Evolutionary conservation across 192 early-diverging fungal species (phyloP).

Genomic region (Thamnidium elegans): DNA sequence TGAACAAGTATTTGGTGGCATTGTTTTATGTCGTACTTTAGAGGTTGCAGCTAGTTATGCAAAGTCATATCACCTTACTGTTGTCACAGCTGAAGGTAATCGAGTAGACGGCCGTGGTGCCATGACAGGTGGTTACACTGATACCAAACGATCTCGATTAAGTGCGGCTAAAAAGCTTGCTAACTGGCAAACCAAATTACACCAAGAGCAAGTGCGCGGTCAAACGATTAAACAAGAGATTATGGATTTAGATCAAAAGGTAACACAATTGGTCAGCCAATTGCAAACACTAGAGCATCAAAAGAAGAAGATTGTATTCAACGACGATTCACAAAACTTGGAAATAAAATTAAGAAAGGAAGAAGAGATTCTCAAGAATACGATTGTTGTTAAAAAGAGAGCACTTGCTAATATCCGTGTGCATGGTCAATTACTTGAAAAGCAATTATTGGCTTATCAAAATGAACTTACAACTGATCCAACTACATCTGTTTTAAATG

Average conservation of each 20-base stretch:
- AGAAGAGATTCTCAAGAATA: constrained; percentile 53
- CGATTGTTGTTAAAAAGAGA: constrained; percentile 45
- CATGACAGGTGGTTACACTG: constrained; percentile 86
- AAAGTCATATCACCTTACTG: constrained; percentile 69
- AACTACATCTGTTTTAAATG: constrained; percentile 38
- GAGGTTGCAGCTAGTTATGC: constrained; percentile 81
- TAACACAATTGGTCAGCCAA: constrained; percentile 57
- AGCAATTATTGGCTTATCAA: constrained; percentile 58
- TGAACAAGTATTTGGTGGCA: constrained; percentile 88
- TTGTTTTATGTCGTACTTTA: constrained; percentile 81
- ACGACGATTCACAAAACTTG: constrained; percentile 54
- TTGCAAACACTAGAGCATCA: constrained; percentile 56
- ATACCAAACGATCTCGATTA: constrained; percentile 69
- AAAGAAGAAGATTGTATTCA: constrained; percentile 49
- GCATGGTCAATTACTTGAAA: constrained; percentile 47
- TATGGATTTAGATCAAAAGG: constrained; percentile 53
- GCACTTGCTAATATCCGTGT: constrained; percentile 42
- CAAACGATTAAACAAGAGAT: constrained; percentile 54
- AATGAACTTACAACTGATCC: constrained; percentile 61
- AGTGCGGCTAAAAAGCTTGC: constrained; percentile 67
- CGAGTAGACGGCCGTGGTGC: constrained; percentile 91
- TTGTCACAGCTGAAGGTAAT: constrained; percentile 89
- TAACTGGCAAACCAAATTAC: constrained; percentile 40
- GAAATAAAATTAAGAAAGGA: constrained; percentile 62
- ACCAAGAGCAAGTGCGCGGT: constrained; percentile 39